A percentile compares a stretch with the other conserved stretches of the same genome.
Evolutionary conservation across 345 rosid species (phyloP).

Genomic region (Noccaea caerulescens): DNA sequence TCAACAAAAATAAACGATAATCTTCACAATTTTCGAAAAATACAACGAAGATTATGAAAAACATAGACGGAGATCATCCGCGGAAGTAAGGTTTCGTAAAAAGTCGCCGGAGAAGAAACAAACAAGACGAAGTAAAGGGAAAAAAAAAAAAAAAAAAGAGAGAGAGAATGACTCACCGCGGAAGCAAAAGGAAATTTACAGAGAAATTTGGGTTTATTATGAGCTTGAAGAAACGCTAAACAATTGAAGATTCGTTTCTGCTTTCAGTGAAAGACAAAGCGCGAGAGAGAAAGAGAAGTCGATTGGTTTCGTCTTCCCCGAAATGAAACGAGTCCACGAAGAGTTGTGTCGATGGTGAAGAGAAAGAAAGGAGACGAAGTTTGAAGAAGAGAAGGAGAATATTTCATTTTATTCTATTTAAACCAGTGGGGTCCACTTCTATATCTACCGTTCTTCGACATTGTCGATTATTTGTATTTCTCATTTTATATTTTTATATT

Average conservation of each 20-base stretch:
- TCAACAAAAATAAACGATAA: not conserved
- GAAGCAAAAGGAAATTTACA: constrained; percentile 16
- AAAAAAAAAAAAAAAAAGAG: not conserved
- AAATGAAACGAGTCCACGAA: constrained; percentile 38
- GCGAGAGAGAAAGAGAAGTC: not conserved
- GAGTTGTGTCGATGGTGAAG: constrained; percentile 37
- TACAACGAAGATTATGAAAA: not conserved
- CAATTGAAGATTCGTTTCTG: constrained; percentile 10
- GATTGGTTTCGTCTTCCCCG: not conserved
- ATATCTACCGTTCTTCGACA: not conserved
- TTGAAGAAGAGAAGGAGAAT: constrained; percentile 40
- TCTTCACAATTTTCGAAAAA: not conserved
- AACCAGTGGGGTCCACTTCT: constrained; percentile 37
- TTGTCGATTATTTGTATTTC: not conserved
- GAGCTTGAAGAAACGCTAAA: constrained; percentile 33
- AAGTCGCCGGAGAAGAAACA: not conserved
- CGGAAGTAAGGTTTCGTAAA: not conserved
- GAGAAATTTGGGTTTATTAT: not conserved
- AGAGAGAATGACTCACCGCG: constrained; percentile 34
- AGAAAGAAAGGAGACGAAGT: constrained; percentile 37
- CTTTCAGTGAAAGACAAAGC: constrained; percentile 1
- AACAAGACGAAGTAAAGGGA: not conserved
- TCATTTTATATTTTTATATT: too few relatives aligned
- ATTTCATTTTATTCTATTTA: constrained; percentile 11
- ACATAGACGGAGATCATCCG: not conserved